A percentile compares a stretch with the other conserved stretches of the same genome.
phyloP scores from a whole-genome alignment of 257 asterid species.

The Lycium barbarum region DNA sequence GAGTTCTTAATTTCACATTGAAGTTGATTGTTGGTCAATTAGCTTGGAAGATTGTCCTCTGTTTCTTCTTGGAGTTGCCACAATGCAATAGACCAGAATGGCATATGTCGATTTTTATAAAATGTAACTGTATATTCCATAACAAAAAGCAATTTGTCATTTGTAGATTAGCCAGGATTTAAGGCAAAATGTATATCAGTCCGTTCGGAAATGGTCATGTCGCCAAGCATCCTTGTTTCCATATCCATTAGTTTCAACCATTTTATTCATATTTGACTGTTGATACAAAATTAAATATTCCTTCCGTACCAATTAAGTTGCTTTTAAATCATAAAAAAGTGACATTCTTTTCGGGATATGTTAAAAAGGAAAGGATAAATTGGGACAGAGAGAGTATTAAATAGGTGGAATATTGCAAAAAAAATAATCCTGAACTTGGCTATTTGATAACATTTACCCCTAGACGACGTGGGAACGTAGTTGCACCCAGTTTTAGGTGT shows the following conservation, averaged over 20 bases:
- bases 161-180: slow-evolving; percentile 3
- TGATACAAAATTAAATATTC: neutral
- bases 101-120: neutral
- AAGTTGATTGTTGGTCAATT: neutral
- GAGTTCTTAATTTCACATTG: neutral
- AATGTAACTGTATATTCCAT: neutral
- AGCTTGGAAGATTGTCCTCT: slow-evolving; percentile 6
- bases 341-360: too few relatives aligned
- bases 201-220: neutral
- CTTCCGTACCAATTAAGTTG: too few relatives aligned
- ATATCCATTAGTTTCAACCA: neutral
- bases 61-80: neutral
- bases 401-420: too few relatives aligned
- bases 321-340: too few relatives aligned
- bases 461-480: too few relatives aligned
- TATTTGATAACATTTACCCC: too few relatives aligned
- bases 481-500: too few relatives aligned
- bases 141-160: neutral
- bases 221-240: neutral
- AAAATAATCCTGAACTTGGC: too few relatives aligned
- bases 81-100: neutral
- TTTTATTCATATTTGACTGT: neutral
- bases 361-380: too few relatives aligned
- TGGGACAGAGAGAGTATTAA: too few relatives aligned
- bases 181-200: neutral